Percentiles rank a stretch among this genome's conserved stretches.
Evolutionary conservation across 2,329 filamentous ascomycete species (phyloP).

Genomic region (Aspergillus transmontanensis): DNA sequence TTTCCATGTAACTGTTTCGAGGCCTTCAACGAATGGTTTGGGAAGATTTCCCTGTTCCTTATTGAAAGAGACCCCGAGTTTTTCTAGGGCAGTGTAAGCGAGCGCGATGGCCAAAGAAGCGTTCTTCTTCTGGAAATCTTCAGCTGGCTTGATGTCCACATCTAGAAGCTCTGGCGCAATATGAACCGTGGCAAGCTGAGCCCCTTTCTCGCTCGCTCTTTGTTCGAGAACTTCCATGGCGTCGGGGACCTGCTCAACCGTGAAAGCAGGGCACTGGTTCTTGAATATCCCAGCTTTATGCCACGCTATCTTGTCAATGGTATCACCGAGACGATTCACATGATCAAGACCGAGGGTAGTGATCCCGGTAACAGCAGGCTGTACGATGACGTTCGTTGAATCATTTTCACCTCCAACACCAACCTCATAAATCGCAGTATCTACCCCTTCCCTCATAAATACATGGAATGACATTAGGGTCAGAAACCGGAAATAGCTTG

Average conservation of each 20-base stretch:
- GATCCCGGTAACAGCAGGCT: constrained; percentile 62
- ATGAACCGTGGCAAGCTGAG: constrained; percentile 25
- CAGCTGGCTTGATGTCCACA: not conserved
- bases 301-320: constrained; percentile 69
- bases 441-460: constrained; percentile 65
- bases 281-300: constrained; percentile 76
- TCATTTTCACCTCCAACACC: constrained; percentile 70
- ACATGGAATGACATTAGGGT: constrained; percentile 67
- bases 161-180: not conserved
- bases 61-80: not conserved
- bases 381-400: constrained; percentile 66
- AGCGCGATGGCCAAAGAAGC: constrained; percentile 34
- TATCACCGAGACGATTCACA: constrained; percentile 63
- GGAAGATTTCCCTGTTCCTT: constrained; percentile 12
- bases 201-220: constrained; percentile 46
- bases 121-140: constrained; percentile 30
- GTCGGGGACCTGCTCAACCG: constrained; percentile 54
- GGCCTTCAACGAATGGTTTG: constrained; percentile 27
- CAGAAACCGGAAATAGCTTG: constrained; percentile 56
- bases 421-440: constrained; percentile 66
- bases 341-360: constrained; percentile 72
- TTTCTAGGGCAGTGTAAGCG: constrained; percentile 7
- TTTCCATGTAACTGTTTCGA: constrained; percentile 33
- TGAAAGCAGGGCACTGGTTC: constrained; percentile 59
- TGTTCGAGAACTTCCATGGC: constrained; percentile 51